A percentile compares a stretch with the other conserved stretches of the same genome.
These are phyloP conservation scores for Cercospora janseana DNA, from an alignment of 2,329 filamentous ascomycete genomes.

Conservation along the genomic window DNA sequence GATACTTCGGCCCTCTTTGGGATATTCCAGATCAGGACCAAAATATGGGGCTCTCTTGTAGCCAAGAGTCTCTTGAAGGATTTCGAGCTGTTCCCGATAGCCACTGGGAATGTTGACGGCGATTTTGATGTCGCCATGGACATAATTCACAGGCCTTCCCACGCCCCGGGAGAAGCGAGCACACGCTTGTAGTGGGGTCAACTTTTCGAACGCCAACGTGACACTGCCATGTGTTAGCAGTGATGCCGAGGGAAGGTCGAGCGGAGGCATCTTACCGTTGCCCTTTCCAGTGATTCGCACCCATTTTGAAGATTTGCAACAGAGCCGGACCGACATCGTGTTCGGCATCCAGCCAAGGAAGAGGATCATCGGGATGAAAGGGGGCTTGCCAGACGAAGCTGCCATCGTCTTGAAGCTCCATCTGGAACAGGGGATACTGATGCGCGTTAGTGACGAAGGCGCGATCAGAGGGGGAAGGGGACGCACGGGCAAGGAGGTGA, in stretches of 20 bases:
- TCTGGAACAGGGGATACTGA: conserved; percentile 85
- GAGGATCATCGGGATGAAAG: conserved; percentile 81
- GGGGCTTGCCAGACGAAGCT: conserved; percentile 92
- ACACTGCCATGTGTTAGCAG: conserved; percentile 55
- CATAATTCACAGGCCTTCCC: conserved; percentile 73
- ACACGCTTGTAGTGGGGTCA: conserved; percentile 81
- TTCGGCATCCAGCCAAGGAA: conserved; percentile 95
- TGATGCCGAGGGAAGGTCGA: not conserved
- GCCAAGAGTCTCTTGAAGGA: conserved; percentile 60
- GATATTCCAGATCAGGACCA: conserved; percentile 59
- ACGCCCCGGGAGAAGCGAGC: conserved; percentile 75
- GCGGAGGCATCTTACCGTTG: conserved; percentile 54
- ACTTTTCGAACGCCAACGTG: conserved; percentile 83
- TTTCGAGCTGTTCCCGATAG: conserved; percentile 82
- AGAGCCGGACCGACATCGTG: conserved; percentile 92
- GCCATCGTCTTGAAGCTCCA: conserved; percentile 80
- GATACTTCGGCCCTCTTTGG: conserved; percentile 71
- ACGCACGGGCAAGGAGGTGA: conserved; percentile 10
- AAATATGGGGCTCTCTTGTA: conserved; percentile 62
- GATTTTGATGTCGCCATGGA: conserved; percentile 74
- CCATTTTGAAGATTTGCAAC: conserved; percentile 93
- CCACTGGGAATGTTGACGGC: conserved; percentile 82
- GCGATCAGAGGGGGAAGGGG: not conserved
- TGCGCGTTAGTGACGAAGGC: not conserved
- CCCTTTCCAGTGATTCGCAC: conserved; percentile 76